Base-by-base conservation (phyloP, 2,329 filamentous ascomycete genomes). In the Apiospora saccharicola region DNA sequence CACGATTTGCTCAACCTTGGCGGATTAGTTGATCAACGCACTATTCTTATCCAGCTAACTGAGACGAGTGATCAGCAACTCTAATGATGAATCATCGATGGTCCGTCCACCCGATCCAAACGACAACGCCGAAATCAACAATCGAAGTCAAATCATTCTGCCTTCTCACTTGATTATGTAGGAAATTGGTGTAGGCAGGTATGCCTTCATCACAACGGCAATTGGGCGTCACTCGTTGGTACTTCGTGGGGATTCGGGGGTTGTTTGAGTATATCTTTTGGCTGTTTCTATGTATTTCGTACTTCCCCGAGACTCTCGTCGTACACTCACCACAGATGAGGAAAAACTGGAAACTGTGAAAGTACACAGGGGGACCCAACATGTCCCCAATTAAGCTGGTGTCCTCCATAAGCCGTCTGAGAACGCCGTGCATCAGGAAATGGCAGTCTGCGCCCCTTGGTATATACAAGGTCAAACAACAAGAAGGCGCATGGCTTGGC, bases 261-360 rank as follows among this genome's bases (percentile, higher is more conserved):
- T 41, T 64, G 30, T 64, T 64, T 64, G 34, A 64, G 57, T 64
- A 64, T 64, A 64, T 64, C 57, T 41, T 64, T 64, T 37, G 57
- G 57, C 57, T 64, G 57, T 64, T 64, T 64, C 57, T 64, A 64
- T 64, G 12, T 64, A 37, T n/a, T 64, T n/a, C 57, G 7, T 41
- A 64, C 57, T n/a, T 41, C 57, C 53, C 53, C 34, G 34, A 41
- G 34, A 64, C 57, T 34, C 34, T 41, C 57, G 22, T 64, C 57
- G 12, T 41, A 64, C 57, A 24, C 10, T 19, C 34, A 41, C 57
- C 41, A 64, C 41, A 41, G 19, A 64, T n/a, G 34, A 64, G 57
- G 34, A 64, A 64, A 34, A n/a, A 64, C n/a, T 64, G 19, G 57
- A 64, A 64, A 64, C 57, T 41, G 47, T 49, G 30, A 41, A 41